Evolutionary conservation across 2,329 filamentous ascomycete genomes (phyloP), one percentile per base, ranked within the genome.

Genomic region (Claviceps quebecensis): DNA sequence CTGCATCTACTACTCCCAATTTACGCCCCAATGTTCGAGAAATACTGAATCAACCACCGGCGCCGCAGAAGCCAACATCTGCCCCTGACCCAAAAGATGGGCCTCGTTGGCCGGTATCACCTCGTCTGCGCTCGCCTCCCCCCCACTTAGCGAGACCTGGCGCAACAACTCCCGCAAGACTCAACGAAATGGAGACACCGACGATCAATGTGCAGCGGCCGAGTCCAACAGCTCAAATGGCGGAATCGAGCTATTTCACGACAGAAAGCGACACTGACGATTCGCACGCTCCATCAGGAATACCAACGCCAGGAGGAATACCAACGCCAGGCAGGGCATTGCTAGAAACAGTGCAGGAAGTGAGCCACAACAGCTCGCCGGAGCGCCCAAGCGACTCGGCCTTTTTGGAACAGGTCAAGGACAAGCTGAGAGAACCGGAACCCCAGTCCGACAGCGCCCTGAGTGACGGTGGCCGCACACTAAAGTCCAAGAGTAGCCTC

Each of bases 281-380:
- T 40, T 56, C 63, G 11, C 65, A 71, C 40, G 58, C 59, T 45
- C 67, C 68, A 45, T 69, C 77, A 19, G 80, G 29, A 79, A 48
- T 71, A 69, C 71, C 76, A 62, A 80, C 81, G n/a, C 79, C 81
- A 19, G 75, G 73, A 37, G 72, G 26, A 79, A 48, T 71, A 69
- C 71, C 76, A 62, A 80, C 81, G 17, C 79, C 81, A 22, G 75
- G 73, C 37, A 72, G 75, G 49, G 80, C 83, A 47, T 80, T 79
- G 47, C 71, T 96, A 52, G 91, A 95, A 68, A 96, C 93, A 0
- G 91, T 97, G 16, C 86, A 95, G 64, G 91, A 96, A 72, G 83
- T 85, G 50, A 93, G 87, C 68, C 78, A 87, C 54, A 81, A 84
- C 44, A 82, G 80, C 48, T 86, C 86, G 1, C 85, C 87, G 61